Evolutionary conservation across 2,329 filamentous ascomycete species (phyloP), one percentile per base, ranked within the genome.

Genomic region (Coleophoma eucalyptorum): DNA sequence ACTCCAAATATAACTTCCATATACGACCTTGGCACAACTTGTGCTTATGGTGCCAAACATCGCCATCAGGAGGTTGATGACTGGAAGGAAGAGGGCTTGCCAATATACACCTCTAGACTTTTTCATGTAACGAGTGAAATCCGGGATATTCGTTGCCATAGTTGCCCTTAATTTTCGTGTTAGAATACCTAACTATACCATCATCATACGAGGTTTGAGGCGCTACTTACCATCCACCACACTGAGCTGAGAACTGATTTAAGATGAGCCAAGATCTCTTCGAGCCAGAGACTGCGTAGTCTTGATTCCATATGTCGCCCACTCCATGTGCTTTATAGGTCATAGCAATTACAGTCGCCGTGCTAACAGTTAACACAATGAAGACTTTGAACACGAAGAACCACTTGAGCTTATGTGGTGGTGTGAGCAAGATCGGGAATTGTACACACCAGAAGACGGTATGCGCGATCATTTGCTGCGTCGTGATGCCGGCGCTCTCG

Each of bases 381-480:
- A 53, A 21, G 2, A 72, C 59, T 64, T 78, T 78, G 55, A 75
- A 53, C 47, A 76, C 70, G 58, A 80, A 80, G 48, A 81, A 58
- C 62, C 70, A 77, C 40, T 74, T 67, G 10, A 83, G 67, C 48
- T 72, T 46, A 18, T 49, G 41, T 7, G 49, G 44, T 35, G 77
- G 77, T 54, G 81, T 78, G 51, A 78, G 65, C 11, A 82, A 60
- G 43, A 82, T 18, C 7, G 50, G 53, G 15, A 53, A 48, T 13
- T 50, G 41, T 3, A 52, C 31, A 20, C 26, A 33, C 43, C 47
- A 50, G 44, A 52, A 56, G 11, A 83, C 55, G 52, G 83, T 74
- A 57, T 79, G 78, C 20, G 69, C 71, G 16, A 79, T 58, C 70
- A 83, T 71, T 7, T 75, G 74, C 52, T 79, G 72, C 5, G 74